Conservation (phyloP, 148 eudicot genomes). For the Arctostaphylos glauca region DNA sequence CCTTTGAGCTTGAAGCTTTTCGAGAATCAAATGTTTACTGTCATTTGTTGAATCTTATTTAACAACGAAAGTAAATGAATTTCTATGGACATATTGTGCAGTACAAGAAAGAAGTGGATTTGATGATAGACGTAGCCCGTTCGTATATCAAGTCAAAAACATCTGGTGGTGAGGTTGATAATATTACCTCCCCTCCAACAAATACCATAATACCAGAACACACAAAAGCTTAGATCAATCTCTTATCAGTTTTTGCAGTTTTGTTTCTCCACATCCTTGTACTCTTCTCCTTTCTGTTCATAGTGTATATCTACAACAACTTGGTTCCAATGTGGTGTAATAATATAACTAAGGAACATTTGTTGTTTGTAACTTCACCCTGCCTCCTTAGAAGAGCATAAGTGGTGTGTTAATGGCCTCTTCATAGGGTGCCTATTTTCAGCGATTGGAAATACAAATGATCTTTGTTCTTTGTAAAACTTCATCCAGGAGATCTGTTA, state of each 20-base stretch:
- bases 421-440: background rate
- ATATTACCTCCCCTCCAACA: slow-evolving; percentile 13
- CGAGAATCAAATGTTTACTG: background rate
- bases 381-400: slow-evolving; percentile 13
- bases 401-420: slow-evolving; percentile 8
- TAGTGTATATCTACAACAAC: background rate
- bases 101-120: slow-evolving; percentile 78
- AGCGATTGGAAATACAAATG: background rate
- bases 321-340: background rate
- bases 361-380: slow-evolving; percentile 21
- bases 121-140: slow-evolving; percentile 58
- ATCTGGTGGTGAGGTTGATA: slow-evolving; percentile 21
- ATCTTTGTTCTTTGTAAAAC: background rate
- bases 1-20: background rate
- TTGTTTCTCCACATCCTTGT: background rate
- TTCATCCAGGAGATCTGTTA: background rate
- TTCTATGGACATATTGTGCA: slow-evolving; percentile 29
- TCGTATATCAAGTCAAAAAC: slow-evolving; percentile 48
- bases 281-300: background rate
- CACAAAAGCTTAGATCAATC: background rate
- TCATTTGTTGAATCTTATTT: background rate
- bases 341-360: background rate
- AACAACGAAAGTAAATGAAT: background rate
- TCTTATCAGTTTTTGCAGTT: background rate
- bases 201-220: slow-evolving; percentile 14